phyloP scores from a whole-genome alignment of 306 rosid genomes.

The Inga laurina region DNA sequence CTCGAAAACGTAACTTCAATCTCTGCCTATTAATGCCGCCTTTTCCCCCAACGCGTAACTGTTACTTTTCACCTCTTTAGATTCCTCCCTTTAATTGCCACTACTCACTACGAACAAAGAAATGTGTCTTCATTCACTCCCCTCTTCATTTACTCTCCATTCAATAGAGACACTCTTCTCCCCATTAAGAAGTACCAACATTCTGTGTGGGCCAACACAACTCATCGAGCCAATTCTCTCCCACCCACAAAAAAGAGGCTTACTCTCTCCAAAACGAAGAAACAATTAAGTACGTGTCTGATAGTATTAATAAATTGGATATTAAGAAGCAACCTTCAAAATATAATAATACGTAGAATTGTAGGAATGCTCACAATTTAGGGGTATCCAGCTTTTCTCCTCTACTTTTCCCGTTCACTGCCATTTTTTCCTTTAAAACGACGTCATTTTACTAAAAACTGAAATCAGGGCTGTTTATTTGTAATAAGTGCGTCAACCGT shows the following conservation, averaged over 20 bases:
- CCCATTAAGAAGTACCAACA: background rate
- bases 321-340: background rate
- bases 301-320: background rate
- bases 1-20: too few relatives aligned
- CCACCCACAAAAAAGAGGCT: background rate
- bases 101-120: background rate
- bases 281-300: background rate
- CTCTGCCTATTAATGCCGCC: too few relatives aligned
- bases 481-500: too few relatives aligned
- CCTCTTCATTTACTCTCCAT: too few relatives aligned
- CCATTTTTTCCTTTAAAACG: too few relatives aligned
- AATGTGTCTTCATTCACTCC: too few relatives aligned
- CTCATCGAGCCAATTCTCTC: background rate
- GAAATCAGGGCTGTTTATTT: too few relatives aligned
- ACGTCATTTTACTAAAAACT: too few relatives aligned
- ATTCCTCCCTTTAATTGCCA: background rate
- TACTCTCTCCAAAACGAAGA: background rate
- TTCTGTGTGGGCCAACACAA: background rate
- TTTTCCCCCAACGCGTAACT: background rate
- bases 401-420: too few relatives aligned
- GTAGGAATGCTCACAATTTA: too few relatives aligned
- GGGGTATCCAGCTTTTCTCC: too few relatives aligned
- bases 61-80: background rate
- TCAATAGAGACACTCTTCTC: too few relatives aligned
- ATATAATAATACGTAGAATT: background rate